Evolutionary conservation across 2,329 filamentous ascomycete genomes (phyloP).

Genomic region (Pseudocercospora macadamiae): DNA sequence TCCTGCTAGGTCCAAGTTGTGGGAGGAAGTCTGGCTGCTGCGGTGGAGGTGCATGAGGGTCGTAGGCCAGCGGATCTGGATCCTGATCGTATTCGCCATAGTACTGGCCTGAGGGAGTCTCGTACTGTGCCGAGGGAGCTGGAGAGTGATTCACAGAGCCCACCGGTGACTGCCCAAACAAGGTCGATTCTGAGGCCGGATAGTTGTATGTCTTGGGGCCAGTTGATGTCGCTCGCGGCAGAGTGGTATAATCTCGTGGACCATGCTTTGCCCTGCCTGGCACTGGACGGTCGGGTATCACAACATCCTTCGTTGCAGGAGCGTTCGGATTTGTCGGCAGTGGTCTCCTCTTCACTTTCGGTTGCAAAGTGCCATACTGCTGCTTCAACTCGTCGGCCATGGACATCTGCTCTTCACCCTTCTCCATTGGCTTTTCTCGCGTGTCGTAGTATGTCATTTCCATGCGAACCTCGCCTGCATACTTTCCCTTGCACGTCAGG

Average conservation of each 20-base stretch:
- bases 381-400: conserved; percentile 33
- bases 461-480: conserved; percentile 90
- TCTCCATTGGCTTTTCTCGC: conserved; percentile 77
- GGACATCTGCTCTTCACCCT: conserved; percentile 51
- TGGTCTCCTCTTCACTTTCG: conserved; percentile 74
- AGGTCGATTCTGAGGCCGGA: conserved; percentile 27
- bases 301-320: conserved; percentile 29
- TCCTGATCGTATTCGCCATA: conserved; percentile 26
- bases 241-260: conserved; percentile 34
- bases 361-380: conserved; percentile 27
- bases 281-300: conserved; percentile 29
- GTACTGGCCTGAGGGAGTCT: conserved; percentile 11
- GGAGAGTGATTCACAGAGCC: conserved; percentile 5
- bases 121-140: conserved; percentile 10
- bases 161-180: conserved; percentile 26
- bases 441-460: conserved; percentile 97
- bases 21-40: conserved; percentile 43
- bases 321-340: conserved; percentile 75
- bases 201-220: conserved; percentile 25
- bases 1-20: conserved; percentile 37
- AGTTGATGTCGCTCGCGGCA: conserved; percentile 31
- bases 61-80: conserved; percentile 34
- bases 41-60: conserved; percentile 42
- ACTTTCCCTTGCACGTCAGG: conserved; percentile 87
- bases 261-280: conserved; percentile 40